These are phyloP conservation scores for Malassezia sp. DNA, from an alignment of 1,284 basidiomycete genomes.

Conservation along the genomic window DNA sequence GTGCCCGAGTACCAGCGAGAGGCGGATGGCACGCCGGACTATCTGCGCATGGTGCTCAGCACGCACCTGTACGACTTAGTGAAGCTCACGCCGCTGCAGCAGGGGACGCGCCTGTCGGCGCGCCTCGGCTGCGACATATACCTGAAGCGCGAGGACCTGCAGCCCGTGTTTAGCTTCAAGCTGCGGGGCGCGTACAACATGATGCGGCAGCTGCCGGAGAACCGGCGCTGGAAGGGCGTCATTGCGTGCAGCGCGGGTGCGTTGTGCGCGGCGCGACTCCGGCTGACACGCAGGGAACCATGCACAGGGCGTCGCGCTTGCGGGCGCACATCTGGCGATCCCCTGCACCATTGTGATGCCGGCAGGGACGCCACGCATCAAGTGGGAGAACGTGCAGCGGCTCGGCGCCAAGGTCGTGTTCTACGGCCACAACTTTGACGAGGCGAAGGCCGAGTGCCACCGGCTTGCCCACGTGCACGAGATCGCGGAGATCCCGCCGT, in stretches of 20 bases:
- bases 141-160: conserved; percentile 87
- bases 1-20: conserved; percentile 60
- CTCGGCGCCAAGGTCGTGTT: conserved; percentile 88
- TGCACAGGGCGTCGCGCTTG: conserved; percentile 93
- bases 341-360: conserved; percentile 99
- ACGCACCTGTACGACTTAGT: conserved; percentile 89
- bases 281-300: no score
- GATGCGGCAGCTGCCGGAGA: conserved; percentile 77
- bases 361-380: conserved; percentile 84
- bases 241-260: conserved; percentile 92
- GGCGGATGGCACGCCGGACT: conserved; percentile 69
- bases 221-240: conserved; percentile 93
- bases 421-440: conserved; percentile 87
- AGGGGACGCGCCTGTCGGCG: conserved; percentile 71
- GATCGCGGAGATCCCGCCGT: conserved; percentile 86
- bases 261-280: no score
- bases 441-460: conserved; percentile 85
- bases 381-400: conserved; percentile 82
- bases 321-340: conserved; percentile 71
- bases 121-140: conserved; percentile 84
- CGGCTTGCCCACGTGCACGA: conserved; percentile 66
- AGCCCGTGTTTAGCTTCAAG: conserved; percentile 98
- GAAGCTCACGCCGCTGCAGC: conserved; percentile 79
- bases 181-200: conserved; percentile 88
- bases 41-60: conserved; percentile 79